A percentile compares a stretch with the other conserved stretches of the same genome.
phyloP scores from a whole-genome alignment of 192 early-diverging fungal species.

The Backusella westeae region DNA sequence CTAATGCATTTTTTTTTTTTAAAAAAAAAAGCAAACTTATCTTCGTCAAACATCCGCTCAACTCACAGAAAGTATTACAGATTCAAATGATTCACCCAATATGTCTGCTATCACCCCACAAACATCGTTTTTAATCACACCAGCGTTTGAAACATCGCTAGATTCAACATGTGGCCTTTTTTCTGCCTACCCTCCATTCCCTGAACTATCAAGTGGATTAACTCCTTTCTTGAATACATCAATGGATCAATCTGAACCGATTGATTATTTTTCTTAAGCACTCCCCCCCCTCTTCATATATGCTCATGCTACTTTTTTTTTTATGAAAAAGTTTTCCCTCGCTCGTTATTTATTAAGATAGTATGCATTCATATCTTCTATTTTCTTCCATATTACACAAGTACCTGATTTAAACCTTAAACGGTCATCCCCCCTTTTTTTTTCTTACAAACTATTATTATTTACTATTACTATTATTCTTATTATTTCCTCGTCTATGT shows the following conservation, averaged over 20 bases:
- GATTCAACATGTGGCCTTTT: background rate
- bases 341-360: background rate
- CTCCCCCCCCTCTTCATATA: background rate
- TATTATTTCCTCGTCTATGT: background rate
- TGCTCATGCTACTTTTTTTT: background rate
- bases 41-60: constrained; percentile 16
- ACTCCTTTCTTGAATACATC: constrained; percentile 7
- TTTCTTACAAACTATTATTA: background rate
- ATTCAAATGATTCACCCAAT: background rate
- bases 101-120: background rate
- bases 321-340: background rate
- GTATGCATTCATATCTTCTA: background rate
- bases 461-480: background rate
- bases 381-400: constrained; percentile 1
- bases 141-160: background rate
- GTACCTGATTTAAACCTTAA: constrained; percentile 6
- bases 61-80: background rate
- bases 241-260: background rate
- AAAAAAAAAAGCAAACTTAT: constrained; percentile 7
- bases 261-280: constrained; percentile 2
- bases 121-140: background rate
- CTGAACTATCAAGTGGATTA: background rate
- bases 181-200: background rate
- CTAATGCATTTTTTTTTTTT: background rate
- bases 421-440: background rate